These are phyloP conservation scores for Sugiyamaella pinicola DNA, from an alignment of 1,139 yeast genomes.

Conservation along the genomic window DNA sequence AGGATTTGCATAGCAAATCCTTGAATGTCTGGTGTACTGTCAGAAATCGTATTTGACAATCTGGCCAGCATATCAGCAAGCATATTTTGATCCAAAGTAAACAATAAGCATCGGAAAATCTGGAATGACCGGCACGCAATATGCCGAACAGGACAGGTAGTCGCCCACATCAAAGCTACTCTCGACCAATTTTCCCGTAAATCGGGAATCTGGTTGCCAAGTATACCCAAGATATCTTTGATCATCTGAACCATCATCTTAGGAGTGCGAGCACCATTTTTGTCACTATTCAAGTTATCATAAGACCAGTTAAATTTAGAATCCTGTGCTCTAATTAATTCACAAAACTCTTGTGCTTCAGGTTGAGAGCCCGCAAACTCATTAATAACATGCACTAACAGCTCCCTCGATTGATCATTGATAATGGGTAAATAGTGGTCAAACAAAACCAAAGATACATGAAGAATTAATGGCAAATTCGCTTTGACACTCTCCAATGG, in stretches of 20 bases:
- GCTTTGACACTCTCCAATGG: conserved; percentile 40
- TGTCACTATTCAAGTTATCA: conserved; percentile 78
- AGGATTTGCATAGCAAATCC: conserved; percentile 97
- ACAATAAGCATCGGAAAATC: conserved; percentile 76
- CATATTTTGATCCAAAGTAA: conserved; percentile 84
- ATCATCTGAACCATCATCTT: conserved; percentile 81
- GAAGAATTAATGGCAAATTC: conserved; percentile 76
- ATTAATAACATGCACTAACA: conserved; percentile 73
- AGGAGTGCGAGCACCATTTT: conserved; percentile 84
- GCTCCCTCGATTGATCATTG: conserved; percentile 79
- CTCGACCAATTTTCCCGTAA: conserved; percentile 84
- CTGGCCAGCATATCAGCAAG: conserved; percentile 92
- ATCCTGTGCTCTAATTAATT: conserved; percentile 8
- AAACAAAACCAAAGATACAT: conserved; percentile 72
- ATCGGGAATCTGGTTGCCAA: conserved; percentile 52
- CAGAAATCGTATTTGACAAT: conserved; percentile 89
- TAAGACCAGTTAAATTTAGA: conserved; percentile 72
- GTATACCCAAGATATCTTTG: conserved; percentile 61
- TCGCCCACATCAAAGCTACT: conserved; percentile 88
- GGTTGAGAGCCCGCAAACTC: conserved; percentile 60
- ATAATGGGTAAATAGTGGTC: conserved; percentile 87
- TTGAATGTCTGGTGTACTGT: conserved; percentile 84
- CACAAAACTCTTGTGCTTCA: conserved; percentile 42
- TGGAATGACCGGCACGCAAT: conserved; percentile 97
- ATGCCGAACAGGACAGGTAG: conserved; percentile 96